Percentiles rank a stretch among this genome's conserved stretches.
Conservation (phyloP, 2,329 filamentous ascomycete genomes). For the Cladosporium sp. region DNA sequence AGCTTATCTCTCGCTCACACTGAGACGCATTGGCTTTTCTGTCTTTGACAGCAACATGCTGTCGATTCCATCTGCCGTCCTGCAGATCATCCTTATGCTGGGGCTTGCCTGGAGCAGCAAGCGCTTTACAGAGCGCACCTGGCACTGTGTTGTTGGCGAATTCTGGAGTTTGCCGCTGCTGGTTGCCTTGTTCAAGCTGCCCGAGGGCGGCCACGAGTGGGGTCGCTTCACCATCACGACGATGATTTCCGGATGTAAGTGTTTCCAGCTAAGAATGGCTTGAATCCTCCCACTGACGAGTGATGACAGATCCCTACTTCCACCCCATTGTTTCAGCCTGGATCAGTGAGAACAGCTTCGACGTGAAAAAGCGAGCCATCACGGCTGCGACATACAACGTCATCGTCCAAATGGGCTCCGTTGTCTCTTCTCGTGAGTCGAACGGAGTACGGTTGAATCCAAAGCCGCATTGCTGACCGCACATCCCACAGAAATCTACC, state of each 20-base stretch:
- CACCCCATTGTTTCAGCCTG: conserved; percentile 58
- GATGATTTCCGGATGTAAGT: conserved; percentile 29
- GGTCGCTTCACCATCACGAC: conserved; percentile 35
- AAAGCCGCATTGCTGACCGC: neutral
- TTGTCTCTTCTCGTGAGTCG: conserved; percentile 9
- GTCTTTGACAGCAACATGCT: conserved; percentile 42
- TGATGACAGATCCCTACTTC: conserved; percentile 38
- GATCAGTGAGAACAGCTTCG: conserved; percentile 58
- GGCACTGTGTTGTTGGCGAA: conserved; percentile 41
- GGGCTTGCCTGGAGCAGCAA: conserved; percentile 48
- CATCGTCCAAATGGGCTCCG: conserved; percentile 7
- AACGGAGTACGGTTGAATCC: no score
- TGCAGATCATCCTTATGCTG: conserved; percentile 49
- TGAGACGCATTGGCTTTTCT: conserved; percentile 17
- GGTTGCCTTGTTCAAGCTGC: conserved; percentile 33
- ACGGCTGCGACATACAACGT: conserved; percentile 37
- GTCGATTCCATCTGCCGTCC: conserved; percentile 35
- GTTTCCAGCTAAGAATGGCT: conserved; percentile 26
- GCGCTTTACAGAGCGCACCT: conserved; percentile 49
- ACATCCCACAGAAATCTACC: conserved; percentile 27
- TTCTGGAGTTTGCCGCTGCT: conserved; percentile 40
- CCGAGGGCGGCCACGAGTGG: conserved; percentile 34
- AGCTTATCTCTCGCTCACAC: conserved; percentile 16
- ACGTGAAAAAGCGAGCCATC: conserved; percentile 52
- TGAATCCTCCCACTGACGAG: conserved; percentile 25